phyloP scores from a whole-genome alignment of 2,329 filamentous ascomycete species.

The Cyclaneusma minus region DNA sequence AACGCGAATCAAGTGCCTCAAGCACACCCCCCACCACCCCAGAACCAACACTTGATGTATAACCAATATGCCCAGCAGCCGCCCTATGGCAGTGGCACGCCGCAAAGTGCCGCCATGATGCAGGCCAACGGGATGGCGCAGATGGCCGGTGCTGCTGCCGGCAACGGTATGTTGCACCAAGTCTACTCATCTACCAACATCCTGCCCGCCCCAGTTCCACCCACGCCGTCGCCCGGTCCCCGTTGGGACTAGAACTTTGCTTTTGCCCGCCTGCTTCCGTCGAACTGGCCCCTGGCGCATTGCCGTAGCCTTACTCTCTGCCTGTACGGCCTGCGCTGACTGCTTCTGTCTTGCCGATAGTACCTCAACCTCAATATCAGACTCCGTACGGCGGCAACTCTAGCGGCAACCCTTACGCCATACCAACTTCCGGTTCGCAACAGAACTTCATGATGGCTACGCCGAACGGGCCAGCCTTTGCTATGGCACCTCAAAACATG shows the following conservation, averaged over 20 bases:
- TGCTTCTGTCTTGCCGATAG: conserved; percentile 10
- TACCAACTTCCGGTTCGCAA: conserved; percentile 31
- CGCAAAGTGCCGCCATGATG: conserved; percentile 37
- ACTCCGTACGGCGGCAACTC: conserved; percentile 40
- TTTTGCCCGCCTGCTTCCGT: conserved; percentile 1
- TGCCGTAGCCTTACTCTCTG: conserved; percentile 3
- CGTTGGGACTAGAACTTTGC: background rate
- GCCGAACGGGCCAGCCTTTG: conserved; percentile 32
- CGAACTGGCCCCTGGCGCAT: conserved; percentile 4
- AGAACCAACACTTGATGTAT: conserved; percentile 35
- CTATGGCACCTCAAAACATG: conserved; percentile 27
- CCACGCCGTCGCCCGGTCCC: background rate
- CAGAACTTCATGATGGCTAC: conserved; percentile 43
- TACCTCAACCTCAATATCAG: conserved; percentile 37
- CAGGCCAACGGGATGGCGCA: conserved; percentile 24
- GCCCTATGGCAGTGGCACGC: conserved; percentile 13
- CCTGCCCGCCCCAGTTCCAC: conserved; percentile 2
- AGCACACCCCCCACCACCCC: conserved; percentile 5
- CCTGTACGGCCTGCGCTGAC: conserved; percentile 12
- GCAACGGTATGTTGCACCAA: conserved; percentile 17
- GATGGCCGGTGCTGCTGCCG: conserved; percentile 12
- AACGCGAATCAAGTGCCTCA: too few relatives aligned
- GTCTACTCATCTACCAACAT: conserved; percentile 6
- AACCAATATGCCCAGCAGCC: conserved; percentile 22
- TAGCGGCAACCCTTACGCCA: conserved; percentile 31